Conservation (phyloP, 164 flowering plant genomes). For the grape (Vitis vinifera) region ASM3070453v1 NC_081813.1:2073501-2074000, state of each 20-base stretch:
- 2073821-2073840: conserved; percentile 20
- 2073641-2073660: conserved; percentile 55
- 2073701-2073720: conserved; percentile 54
- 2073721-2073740: conserved; percentile 51
- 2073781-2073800: conserved; percentile 45
- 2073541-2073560: conserved; percentile 33
- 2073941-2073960: no score
- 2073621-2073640: conserved; percentile 79
- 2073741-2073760: conserved; percentile 40
- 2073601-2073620: conserved; percentile 61
- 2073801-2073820: conserved; percentile 30
- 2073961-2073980: no score
- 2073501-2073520: conserved; percentile 60
- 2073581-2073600: conserved; percentile 72
- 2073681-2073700: conserved; percentile 85
- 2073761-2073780: conserved; percentile 34
- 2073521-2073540: conserved; percentile 49
- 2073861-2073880: conserved; percentile 10
- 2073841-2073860: conserved; percentile 14
- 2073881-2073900: conserved; percentile 22
- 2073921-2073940: neutral
- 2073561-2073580: conserved; percentile 45
- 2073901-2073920: conserved; percentile 5
- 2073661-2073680: conserved; percentile 64
- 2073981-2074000: neutral